These are phyloP conservation scores for Carallia brachiata DNA, from an alignment of 345 rosid species.

Conservation along the genomic window DNA sequence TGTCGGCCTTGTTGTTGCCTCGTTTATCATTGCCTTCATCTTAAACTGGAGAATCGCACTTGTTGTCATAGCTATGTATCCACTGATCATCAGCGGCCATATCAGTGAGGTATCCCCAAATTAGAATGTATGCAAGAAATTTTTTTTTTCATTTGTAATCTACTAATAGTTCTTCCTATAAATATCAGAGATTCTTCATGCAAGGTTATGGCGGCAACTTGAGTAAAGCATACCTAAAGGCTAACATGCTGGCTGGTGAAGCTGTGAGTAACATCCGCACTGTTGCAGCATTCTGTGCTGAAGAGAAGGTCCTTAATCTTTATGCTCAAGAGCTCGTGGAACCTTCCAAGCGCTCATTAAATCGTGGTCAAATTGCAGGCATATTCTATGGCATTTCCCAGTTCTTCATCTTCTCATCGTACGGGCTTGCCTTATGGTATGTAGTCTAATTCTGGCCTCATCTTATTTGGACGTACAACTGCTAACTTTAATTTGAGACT, in stretches of 20 bases:
- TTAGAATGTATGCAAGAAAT: constrained; percentile 1
- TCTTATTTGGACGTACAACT: background rate
- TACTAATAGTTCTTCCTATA: constrained; percentile 2
- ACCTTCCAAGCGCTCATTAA: constrained; percentile 70
- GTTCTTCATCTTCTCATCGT: constrained; percentile 95
- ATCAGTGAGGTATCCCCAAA: constrained; percentile 74
- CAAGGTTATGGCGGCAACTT: constrained; percentile 94
- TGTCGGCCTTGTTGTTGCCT: constrained; percentile 63
- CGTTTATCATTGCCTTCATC: constrained; percentile 78
- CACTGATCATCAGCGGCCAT: constrained; percentile 87
- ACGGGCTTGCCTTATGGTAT: constrained; percentile 95
- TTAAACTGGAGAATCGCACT: constrained; percentile 94
- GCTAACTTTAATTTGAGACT: background rate
- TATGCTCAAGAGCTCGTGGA: constrained; percentile 74
- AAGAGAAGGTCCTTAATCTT: constrained; percentile 78
- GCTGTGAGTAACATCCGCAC: constrained; percentile 94
- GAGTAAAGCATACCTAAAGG: constrained; percentile 88
- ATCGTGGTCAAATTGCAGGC: constrained; percentile 93
- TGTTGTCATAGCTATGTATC: constrained; percentile 79
- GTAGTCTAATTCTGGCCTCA: constrained; percentile 17
- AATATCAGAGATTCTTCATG: constrained; percentile 84
- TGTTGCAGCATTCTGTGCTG: constrained; percentile 88
- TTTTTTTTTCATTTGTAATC: background rate
- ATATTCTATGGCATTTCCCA: constrained; percentile 85
- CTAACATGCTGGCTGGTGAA: constrained; percentile 95